Evolutionary conservation across 129 eudicot genomes (phyloP).

Genomic region (Helianthus annuus): DNA sequence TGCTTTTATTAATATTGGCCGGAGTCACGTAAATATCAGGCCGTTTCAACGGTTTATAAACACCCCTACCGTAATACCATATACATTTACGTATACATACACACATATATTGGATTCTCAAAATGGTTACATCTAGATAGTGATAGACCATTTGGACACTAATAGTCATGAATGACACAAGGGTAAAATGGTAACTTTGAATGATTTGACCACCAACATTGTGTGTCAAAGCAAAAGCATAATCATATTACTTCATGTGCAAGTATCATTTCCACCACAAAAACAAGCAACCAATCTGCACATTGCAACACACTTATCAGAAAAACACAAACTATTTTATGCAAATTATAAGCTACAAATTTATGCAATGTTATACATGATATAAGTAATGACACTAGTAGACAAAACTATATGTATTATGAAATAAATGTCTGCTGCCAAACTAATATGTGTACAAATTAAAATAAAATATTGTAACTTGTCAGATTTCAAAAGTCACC

Average conservation of each 20-base stretch:
- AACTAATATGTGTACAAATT: slow-evolving; percentile 19
- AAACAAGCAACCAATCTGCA: slow-evolving; percentile 24
- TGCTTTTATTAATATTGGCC: background rate
- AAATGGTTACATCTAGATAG: background rate
- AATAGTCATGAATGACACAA: background rate
- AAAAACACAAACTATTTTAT: slow-evolving; percentile 9
- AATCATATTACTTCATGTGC: slow-evolving; percentile 15
- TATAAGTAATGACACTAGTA: background rate
- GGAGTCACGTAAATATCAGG: background rate
- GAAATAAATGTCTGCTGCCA: background rate
- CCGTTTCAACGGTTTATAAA: background rate
- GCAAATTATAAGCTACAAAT: slow-evolving; percentile 2
- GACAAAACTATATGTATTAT: background rate
- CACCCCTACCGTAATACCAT: background rate
- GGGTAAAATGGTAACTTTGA: background rate
- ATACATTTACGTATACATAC: background rate
- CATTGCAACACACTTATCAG: slow-evolving; percentile 17
- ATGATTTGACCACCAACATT: slow-evolving; percentile 15
- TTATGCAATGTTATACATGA: background rate
- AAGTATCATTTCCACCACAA: slow-evolving; percentile 3
- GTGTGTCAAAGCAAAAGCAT: slow-evolving; percentile 10
- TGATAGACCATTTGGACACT: slow-evolving; percentile 7
- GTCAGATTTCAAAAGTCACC: slow-evolving; percentile 29
- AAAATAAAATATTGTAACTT: background rate
- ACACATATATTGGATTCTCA: background rate